Percentiles rank a stretch among this genome's conserved stretches.
These are phyloP conservation scores for Candida lessepsii DNA, from an alignment of 805 yeast species.

Conservation along the genomic window DNA sequence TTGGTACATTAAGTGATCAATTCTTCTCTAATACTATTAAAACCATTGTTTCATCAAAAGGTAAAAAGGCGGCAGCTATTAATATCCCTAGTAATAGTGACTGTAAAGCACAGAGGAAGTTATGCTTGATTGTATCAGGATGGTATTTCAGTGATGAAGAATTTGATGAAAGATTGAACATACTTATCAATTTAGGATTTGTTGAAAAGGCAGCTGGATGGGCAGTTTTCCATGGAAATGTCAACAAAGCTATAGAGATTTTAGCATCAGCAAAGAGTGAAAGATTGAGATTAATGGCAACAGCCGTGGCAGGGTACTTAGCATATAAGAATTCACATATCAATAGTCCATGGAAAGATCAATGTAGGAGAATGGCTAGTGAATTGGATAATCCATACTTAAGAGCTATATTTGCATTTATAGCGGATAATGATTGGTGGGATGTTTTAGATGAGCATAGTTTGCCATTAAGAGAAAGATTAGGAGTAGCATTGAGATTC, in stretches of 20 bases:
- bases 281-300: constrained; percentile 73
- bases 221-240: constrained; percentile 94
- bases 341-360: constrained; percentile 88
- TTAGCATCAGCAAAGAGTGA: constrained; percentile 72
- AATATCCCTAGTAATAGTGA: constrained; percentile 46
- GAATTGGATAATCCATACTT: constrained; percentile 87
- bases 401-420: constrained; percentile 88
- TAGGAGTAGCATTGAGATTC: constrained; percentile 88
- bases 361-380: constrained; percentile 83
- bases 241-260: constrained; percentile 75
- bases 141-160: constrained; percentile 82
- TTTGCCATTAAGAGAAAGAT: constrained; percentile 79
- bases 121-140: constrained; percentile 83
- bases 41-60: constrained; percentile 49
- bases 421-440: constrained; percentile 95
- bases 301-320: constrained; percentile 89
- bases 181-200: constrained; percentile 55
- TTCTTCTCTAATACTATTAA: constrained; percentile 52
- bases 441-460: constrained; percentile 90
- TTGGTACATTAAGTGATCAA: constrained; percentile 29
- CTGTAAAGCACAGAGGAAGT: constrained; percentile 63
- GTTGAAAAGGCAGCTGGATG: constrained; percentile 94
- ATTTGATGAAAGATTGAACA: constrained; percentile 63
- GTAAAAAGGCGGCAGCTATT: constrained; percentile 45
- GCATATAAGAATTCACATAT: constrained; percentile 57